Evolutionary conservation across 2,329 filamentous ascomycete genomes (phyloP), one percentile per base, ranked within the genome.

Genomic region (Cercospora nicotianae): DNA sequence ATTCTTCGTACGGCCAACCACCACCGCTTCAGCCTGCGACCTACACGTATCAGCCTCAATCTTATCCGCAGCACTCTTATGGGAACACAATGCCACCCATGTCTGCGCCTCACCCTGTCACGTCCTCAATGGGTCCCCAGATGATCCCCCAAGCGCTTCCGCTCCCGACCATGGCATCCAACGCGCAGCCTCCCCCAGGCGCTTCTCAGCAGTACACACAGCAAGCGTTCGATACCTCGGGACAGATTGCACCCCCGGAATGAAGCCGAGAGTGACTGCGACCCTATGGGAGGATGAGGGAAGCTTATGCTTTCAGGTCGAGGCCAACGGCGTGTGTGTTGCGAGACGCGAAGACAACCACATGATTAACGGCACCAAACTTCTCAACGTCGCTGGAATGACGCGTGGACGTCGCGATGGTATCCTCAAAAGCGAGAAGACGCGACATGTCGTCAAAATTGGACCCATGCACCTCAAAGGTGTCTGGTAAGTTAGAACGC

Each of bases 401-500:
- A 99, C 95, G 13, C 88, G 95, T 79, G 95, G 95, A 65, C 90
- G 95, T 72, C 88, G 95, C 76, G 95, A 99, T 77, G 95, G 95
- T 59, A 98, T 99, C 73, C 82, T 99, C 67, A 99, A 99, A 83
- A 97, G 94, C 79, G 95, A 98, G 81, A 99, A 98, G 81, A 89
- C 94, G 66, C 90, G 95, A 73, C 94, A 97, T 80, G 95, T 98
- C 12, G 95, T 98, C 69, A 99, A 99, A 83, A 98, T 99, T 79
- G 95, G 95, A 0, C 95, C 95, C 3, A 99, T 99, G 95, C 95
- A 98, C 79, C 83, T 99, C 55, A 99, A 99, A 83, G 95, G 95
- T 77, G 94, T 97, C 73, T 97, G 94, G 93, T 96, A 86, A 83
- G 91, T 61, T 66, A 63, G 28, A 16, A 18, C n/a, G 23, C 45